Conservation (phyloP, 176 grass and related monocot species). For the Areca catechu region DNA sequence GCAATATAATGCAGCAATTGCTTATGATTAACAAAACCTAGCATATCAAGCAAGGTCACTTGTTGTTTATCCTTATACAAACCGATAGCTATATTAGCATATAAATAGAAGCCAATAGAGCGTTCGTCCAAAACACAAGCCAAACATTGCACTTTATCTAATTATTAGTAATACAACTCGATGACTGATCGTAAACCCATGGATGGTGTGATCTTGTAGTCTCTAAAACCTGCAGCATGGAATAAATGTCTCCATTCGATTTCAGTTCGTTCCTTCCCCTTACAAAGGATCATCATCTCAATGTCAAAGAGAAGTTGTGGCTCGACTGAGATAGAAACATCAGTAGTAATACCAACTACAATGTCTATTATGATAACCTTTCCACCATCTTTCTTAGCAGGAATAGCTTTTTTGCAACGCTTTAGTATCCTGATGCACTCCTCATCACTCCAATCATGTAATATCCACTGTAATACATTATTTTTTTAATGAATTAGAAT, state of each 20-base stretch:
- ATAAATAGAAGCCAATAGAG: too few species aligned
- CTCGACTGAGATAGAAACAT: slow-evolving; percentile 11
- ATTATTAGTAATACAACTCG: slow-evolving; percentile 30
- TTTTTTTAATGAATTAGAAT: too few species aligned
- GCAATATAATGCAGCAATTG: too few species aligned
- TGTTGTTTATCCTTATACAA: too few species aligned
- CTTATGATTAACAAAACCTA: too few species aligned
- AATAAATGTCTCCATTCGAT: slow-evolving; percentile 39
- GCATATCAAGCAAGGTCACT: too few species aligned
- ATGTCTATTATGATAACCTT: slow-evolving; percentile 40
- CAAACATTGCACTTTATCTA: not conserved
- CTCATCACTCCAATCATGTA: slow-evolving; percentile 29
- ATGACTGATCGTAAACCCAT: slow-evolving; percentile 30
- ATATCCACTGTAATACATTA: slow-evolving; percentile 24
- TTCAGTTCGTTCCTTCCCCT: slow-evolving; percentile 26
- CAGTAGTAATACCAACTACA: slow-evolving; percentile 11
- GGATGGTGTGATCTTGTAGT: slow-evolving; percentile 26
- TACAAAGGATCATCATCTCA: slow-evolving; percentile 17
- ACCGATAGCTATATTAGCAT: too few species aligned
- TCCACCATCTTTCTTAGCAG: slow-evolving; percentile 21
- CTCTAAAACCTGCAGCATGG: slow-evolving; percentile 21
- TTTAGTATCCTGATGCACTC: slow-evolving; percentile 30
- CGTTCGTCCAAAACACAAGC: slow-evolving; percentile 1
- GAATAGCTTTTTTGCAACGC: slow-evolving; percentile 32
- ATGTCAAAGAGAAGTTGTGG: slow-evolving; percentile 19